Conservation (phyloP, 306 rosid species). For the Ziziphus jujuba region DNA sequence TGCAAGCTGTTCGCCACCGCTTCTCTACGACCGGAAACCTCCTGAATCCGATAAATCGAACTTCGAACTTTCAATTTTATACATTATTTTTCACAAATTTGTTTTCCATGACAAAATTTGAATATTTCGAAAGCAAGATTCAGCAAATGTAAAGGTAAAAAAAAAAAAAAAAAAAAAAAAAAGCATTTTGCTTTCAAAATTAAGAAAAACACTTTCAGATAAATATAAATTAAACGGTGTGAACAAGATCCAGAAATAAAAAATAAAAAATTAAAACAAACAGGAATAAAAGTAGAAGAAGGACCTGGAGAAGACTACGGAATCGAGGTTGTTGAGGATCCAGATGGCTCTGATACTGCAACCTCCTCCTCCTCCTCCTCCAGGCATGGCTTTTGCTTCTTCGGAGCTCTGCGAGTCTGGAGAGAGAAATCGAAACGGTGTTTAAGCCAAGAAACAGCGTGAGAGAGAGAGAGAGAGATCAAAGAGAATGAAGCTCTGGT, state of each 20-base stretch:
- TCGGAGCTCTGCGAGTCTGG: background rate
- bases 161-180: background rate
- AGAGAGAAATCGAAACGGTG: background rate
- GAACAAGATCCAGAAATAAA: background rate
- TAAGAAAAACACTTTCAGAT: background rate
- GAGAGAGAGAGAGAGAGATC: too few species aligned
- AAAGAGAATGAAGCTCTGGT: too few species aligned
- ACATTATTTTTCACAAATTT: background rate
- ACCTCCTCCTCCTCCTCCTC: conserved; percentile 56
- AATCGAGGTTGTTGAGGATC: conserved; percentile 83
- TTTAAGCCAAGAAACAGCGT: background rate
- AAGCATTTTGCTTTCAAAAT: background rate
- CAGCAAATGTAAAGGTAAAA: too few species aligned
- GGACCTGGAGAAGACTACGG: conserved; percentile 83
- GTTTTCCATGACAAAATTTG: background rate
- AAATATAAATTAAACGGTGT: background rate
- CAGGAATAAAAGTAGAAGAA: background rate
- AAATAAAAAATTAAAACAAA: background rate
- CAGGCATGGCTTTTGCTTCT: conserved; percentile 48
- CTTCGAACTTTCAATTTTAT: background rate
- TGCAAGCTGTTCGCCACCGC: conserved; percentile 78
- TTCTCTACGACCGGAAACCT: conserved; percentile 90
- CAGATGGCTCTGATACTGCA: conserved; percentile 90
- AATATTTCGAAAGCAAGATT: too few species aligned
- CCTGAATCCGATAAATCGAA: conserved; percentile 37